Percentiles rank a stretch among this genome's conserved stretches.
Evolutionary conservation across 805 yeast species (phyloP).

Genomic region (Kodamaea kakaduensis): DNA sequence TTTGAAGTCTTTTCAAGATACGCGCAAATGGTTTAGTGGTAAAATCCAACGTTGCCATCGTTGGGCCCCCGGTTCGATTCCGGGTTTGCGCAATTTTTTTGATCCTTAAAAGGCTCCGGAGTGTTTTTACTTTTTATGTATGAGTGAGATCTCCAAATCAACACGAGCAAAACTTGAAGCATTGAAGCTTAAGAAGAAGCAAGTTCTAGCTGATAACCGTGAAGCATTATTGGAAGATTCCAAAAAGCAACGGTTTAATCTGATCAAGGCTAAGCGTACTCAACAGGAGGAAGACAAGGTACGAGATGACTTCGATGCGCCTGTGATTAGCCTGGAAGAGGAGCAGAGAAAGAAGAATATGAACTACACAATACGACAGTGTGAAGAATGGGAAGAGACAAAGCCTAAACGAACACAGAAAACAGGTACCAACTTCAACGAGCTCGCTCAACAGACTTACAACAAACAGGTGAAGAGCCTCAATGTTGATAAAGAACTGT

Average conservation of each 20-base stretch:
- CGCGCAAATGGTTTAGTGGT: conserved; percentile 9
- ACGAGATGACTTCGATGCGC: conserved; percentile 27
- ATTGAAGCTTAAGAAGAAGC: conserved; percentile 14
- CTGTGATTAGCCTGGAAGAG: neutral
- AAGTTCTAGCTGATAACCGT: conserved; percentile 16
- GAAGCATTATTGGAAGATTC: conserved; percentile 16
- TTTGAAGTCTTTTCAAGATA: too few relatives aligned
- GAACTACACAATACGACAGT: conserved; percentile 52
- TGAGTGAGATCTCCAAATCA: neutral
- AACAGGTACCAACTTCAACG: conserved; percentile 47
- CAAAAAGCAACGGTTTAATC: conserved; percentile 14
- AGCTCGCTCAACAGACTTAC: conserved; percentile 60
- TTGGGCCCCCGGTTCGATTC: conserved; percentile 10
- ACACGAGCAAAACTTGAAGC: conserved; percentile 9
- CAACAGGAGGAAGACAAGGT: conserved; percentile 25
- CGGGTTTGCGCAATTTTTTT: conserved; percentile 7
- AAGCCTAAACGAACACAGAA: conserved; percentile 25
- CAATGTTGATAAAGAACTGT: conserved; percentile 36
- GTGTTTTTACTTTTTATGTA: neutral
- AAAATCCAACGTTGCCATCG: conserved; percentile 10
- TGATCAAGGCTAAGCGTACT: conserved; percentile 11
- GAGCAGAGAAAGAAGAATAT: conserved; percentile 9
- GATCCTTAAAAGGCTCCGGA: conserved; percentile 1
- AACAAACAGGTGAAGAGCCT: conserved; percentile 45
- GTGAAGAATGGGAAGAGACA: conserved; percentile 54